Evolutionary conservation across 495 filamentous ascomycete species (phyloP).

Genomic region (Annulohypoxylon stygium): DNA sequence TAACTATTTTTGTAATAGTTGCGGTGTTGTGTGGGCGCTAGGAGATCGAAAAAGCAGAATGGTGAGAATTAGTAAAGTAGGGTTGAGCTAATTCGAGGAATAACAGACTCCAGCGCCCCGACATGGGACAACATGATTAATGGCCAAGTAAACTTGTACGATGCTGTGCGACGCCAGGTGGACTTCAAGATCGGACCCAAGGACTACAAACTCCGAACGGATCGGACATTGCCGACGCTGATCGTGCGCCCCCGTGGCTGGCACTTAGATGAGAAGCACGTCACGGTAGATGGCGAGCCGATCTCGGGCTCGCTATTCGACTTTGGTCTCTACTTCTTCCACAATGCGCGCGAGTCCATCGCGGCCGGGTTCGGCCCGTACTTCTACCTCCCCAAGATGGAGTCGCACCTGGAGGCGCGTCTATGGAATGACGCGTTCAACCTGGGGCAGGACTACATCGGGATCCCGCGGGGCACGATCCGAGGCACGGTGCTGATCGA

Average conservation of each 20-base stretch:
- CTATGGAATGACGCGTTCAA: constrained; percentile 99
- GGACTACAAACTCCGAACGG: constrained; percentile 96
- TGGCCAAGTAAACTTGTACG: constrained; percentile 98
- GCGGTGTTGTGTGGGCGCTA: background rate
- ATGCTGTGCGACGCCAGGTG: constrained; percentile 92
- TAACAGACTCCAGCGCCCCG: constrained; percentile 90
- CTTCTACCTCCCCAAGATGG: constrained; percentile 99
- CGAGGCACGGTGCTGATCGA: constrained; percentile 97
- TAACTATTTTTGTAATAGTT: background rate
- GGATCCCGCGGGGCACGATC: constrained; percentile 91
- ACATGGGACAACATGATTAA: constrained; percentile 99
- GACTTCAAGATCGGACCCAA: constrained; percentile 97
- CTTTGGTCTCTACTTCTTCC: constrained; percentile 99
- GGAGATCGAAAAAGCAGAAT: background rate
- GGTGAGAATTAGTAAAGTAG: background rate
- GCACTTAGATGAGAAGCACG: constrained; percentile 98
- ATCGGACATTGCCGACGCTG: constrained; percentile 81
- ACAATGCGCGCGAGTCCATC: constrained; percentile 93
- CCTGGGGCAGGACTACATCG: constrained; percentile 91
- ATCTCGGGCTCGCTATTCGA: constrained; percentile 96
- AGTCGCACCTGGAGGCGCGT: constrained; percentile 95
- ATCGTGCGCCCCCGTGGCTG: constrained; percentile 91
- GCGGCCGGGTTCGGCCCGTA: constrained; percentile 89
- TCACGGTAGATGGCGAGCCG: constrained; percentile 94
- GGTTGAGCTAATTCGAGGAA: constrained; percentile 24